These are phyloP conservation scores for Candida suzukii DNA, from an alignment of 805 yeast genomes.

Conservation along the genomic window DNA sequence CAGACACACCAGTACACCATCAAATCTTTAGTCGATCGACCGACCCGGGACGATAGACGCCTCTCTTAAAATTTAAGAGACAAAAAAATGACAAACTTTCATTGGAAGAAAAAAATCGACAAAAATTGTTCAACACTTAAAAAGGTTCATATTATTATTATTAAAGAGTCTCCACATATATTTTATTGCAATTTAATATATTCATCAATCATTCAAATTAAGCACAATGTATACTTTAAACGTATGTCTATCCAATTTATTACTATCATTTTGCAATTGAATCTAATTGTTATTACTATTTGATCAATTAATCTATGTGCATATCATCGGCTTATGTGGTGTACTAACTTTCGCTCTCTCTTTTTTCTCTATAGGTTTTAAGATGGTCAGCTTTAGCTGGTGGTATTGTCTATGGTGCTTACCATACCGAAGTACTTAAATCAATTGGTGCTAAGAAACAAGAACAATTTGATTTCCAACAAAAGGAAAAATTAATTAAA, in stretches of 20 bases:
- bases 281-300: not conserved
- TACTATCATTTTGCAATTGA: not conserved
- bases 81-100: not conserved
- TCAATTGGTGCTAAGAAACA: constrained; percentile 50
- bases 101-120: not conserved
- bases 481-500: constrained; percentile 67
- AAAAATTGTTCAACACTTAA: no score
- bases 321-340: not conserved
- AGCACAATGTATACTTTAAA: constrained; percentile 41
- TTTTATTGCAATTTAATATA: no score
- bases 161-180: no score
- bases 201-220: not conserved
- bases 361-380: constrained; percentile 47
- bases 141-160: no score
- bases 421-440: constrained; percentile 69
- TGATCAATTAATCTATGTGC: not conserved
- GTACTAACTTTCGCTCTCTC: constrained; percentile 2
- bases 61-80: no score
- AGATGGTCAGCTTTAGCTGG: constrained; percentile 89
- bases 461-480: constrained; percentile 51
- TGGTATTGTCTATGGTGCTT: constrained; percentile 85
- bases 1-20: no score
- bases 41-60: no score
- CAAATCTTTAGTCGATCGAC: no score
- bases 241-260: constrained; percentile 24